These are phyloP conservation scores for Pythium utonaiense DNA, from an alignment of 352 stramenopile genomes.

Conservation along the genomic window DNA sequence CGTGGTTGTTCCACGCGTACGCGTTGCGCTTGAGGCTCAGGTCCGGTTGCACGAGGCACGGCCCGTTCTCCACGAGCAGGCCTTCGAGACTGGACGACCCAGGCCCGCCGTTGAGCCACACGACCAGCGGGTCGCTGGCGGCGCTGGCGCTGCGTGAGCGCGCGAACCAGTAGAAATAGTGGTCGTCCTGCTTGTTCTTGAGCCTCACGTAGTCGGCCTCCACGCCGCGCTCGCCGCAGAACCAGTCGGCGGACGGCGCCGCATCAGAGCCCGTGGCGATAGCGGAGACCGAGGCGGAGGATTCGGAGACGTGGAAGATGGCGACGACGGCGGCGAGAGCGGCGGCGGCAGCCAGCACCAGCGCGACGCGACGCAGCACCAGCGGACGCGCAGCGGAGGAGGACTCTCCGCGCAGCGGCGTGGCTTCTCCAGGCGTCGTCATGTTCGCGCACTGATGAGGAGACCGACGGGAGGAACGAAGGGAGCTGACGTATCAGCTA, in stretches of 20 bases:
- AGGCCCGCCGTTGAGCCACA: slow-evolving; percentile 8
- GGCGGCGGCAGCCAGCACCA: not conserved
- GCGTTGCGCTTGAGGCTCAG: slow-evolving; percentile 19
- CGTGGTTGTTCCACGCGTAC: slow-evolving; percentile 34
- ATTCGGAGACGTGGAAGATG: not conserved
- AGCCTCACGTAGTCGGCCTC: not conserved
- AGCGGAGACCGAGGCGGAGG: not conserved
- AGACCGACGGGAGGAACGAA: too few species aligned
- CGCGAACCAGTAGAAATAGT: not conserved
- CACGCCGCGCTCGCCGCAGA: not conserved
- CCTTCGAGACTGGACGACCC: slow-evolving; percentile 30
- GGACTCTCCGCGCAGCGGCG: not conserved
- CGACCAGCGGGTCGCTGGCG: not conserved
- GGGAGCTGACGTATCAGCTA: too few species aligned
- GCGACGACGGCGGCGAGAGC: not conserved
- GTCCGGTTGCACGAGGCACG: slow-evolving; percentile 24
- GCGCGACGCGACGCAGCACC: not conserved
- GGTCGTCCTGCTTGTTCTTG: not conserved
- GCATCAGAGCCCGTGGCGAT: not conserved
- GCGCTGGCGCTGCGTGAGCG: not conserved
- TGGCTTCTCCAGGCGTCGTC: not conserved
- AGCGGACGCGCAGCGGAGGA: not conserved
- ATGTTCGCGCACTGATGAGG: not conserved
- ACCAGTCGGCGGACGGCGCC: not conserved
- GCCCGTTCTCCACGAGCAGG: slow-evolving; percentile 31